Percentiles rank a stretch among this genome's conserved stretches.
These are phyloP conservation scores for Penicillium subrubescens DNA, from an alignment of 495 filamentous ascomycete genomes.

Conservation along the genomic window DNA sequence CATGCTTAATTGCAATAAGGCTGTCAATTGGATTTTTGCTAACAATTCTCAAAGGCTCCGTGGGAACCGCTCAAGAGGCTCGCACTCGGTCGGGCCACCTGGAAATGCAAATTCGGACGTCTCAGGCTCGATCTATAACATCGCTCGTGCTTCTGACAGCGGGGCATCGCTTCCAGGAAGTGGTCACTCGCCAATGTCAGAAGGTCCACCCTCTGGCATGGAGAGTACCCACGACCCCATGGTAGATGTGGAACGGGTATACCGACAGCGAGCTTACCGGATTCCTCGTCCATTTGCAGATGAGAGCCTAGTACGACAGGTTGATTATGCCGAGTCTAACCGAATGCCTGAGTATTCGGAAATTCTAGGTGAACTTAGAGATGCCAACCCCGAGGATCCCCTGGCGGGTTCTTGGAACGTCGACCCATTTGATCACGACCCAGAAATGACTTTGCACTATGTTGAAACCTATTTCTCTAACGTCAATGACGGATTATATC, in stretches of 20 bases:
- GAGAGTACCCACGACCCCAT: conserved; percentile 31
- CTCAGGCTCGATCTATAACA: conserved; percentile 37
- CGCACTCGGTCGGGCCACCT: conserved; percentile 23
- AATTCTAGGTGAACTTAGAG: conserved; percentile 38
- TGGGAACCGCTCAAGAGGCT: conserved; percentile 38
- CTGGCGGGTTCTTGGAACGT: conserved; percentile 60
- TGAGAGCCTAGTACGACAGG: conserved; percentile 15
- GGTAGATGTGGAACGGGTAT: conserved; percentile 32
- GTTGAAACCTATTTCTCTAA: conserved; percentile 58
- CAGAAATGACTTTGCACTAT: conserved; percentile 49
- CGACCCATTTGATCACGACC: conserved; percentile 62
- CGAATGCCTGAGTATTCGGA: conserved; percentile 35
- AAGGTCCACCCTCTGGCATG: conserved; percentile 32
- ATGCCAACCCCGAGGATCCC: conserved; percentile 42
- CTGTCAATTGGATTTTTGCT: conserved; percentile 3
- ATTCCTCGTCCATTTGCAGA: conserved; percentile 22
- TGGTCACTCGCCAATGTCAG: conserved; percentile 42
- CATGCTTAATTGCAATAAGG: neutral
- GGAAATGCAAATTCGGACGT: conserved; percentile 33
- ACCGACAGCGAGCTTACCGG: conserved; percentile 22
- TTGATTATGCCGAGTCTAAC: conserved; percentile 16
- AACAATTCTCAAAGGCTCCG: conserved; percentile 35
- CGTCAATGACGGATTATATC: conserved; percentile 54
- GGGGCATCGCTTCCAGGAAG: conserved; percentile 39
- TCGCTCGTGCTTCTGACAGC: conserved; percentile 39